Conservation (phyloP, 2,329 filamentous ascomycete genomes). For the Diaporthe vaccinii region DNA sequence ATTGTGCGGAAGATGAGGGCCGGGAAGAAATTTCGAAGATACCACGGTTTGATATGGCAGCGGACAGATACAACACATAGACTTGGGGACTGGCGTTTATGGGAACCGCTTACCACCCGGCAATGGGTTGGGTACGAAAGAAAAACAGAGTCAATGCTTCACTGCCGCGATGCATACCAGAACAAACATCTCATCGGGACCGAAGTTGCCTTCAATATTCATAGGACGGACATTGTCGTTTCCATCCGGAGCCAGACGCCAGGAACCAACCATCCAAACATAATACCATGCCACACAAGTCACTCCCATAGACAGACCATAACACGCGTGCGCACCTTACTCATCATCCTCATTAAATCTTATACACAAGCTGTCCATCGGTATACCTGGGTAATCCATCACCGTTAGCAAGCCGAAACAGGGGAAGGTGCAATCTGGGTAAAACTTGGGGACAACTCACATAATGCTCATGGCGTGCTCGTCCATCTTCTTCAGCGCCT, state of each 20-base stretch:
- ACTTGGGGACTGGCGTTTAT: slow-evolving; percentile 21
- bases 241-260: slow-evolving; percentile 28
- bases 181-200: slow-evolving; percentile 1
- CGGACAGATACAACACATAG: not conserved
- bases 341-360: slow-evolving; percentile 63
- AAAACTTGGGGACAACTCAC: slow-evolving; percentile 65
- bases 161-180: not conserved
- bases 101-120: not conserved
- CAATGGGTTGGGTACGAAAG: not conserved
- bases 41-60: slow-evolving; percentile 21
- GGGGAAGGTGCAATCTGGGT: not conserved
- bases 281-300: not conserved
- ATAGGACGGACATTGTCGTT: not conserved
- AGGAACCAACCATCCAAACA: slow-evolving; percentile 29
- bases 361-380: slow-evolving; percentile 77
- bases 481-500: slow-evolving; percentile 84
- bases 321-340: not conserved
- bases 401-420: slow-evolving; percentile 39
- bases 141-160: not conserved
- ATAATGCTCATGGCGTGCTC: slow-evolving; percentile 87
- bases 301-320: slow-evolving; percentile 9
- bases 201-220: slow-evolving; percentile 12
- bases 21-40: not conserved
- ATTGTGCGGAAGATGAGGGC: not conserved
- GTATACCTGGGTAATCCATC: slow-evolving; percentile 61